Evolutionary conservation across 2,329 filamentous ascomycete genomes (phyloP).

Genomic region (Neopestalotiopsis clavispora): DNA sequence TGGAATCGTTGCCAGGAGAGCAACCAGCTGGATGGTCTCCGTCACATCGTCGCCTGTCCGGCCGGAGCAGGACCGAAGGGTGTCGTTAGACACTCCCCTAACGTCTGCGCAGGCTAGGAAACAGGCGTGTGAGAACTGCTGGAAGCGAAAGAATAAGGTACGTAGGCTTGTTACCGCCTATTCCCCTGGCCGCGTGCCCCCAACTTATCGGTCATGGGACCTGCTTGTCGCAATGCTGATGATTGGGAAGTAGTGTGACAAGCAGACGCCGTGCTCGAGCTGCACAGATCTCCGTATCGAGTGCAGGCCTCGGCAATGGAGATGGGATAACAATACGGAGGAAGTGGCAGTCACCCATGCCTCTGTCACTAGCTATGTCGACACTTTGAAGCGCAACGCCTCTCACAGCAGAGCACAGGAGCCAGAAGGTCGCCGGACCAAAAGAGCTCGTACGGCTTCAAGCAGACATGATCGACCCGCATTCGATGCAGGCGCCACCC

Average conservation of each 20-base stretch:
- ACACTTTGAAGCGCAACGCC: not conserved
- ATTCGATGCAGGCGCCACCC: not conserved
- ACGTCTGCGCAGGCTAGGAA: not conserved
- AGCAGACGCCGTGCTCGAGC: slow-evolving; percentile 16
- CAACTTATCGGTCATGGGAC: not conserved
- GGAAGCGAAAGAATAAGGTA: slow-evolving; percentile 38
- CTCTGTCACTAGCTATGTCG: slow-evolving; percentile 8
- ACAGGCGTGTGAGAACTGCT: slow-evolving; percentile 37
- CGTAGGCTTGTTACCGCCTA: not conserved
- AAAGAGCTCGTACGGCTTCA: not conserved
- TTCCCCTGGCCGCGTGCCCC: not conserved
- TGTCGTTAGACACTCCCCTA: not conserved
- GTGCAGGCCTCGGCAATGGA: slow-evolving; percentile 13
- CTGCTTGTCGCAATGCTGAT: not conserved
- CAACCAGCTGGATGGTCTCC: not conserved
- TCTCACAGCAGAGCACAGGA: not conserved
- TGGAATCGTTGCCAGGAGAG: not conserved
- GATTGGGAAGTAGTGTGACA: slow-evolving; percentile 11
- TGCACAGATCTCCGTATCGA: slow-evolving; percentile 16
- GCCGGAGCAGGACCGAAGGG: not conserved
- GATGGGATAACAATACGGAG: not conserved
- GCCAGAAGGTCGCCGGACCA: not conserved
- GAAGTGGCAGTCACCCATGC: slow-evolving; percentile 5
- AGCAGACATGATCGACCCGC: not conserved
- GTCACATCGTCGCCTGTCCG: not conserved